These are phyloP conservation scores for Fusarium decemcellulare DNA, from an alignment of 2,329 filamentous ascomycete genomes.

Conservation along the genomic window DNA sequence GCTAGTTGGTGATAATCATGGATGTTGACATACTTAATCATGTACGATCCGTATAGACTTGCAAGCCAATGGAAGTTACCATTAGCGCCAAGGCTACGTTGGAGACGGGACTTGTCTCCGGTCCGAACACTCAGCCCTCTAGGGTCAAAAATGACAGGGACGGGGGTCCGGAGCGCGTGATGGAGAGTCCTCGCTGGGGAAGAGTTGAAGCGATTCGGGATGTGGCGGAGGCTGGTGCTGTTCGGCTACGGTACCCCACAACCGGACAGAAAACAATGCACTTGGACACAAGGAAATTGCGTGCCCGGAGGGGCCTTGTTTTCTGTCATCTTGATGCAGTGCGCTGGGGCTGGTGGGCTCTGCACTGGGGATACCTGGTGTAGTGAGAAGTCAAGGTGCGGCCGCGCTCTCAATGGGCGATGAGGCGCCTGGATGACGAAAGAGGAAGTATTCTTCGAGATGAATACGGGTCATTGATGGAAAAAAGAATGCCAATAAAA, in stretches of 20 bases:
- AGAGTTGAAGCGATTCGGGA: slow-evolving; percentile 2
- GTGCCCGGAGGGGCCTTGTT: no score
- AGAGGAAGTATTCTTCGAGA: slow-evolving; percentile 13
- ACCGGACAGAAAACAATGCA: no score
- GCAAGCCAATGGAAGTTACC: slow-evolving; percentile 61
- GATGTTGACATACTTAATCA: slow-evolving; percentile 39
- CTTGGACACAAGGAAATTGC: no score
- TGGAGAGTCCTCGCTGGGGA: neutral
- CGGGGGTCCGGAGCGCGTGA: neutral
- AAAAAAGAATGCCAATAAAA: neutral
- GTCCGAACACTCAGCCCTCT: neutral
- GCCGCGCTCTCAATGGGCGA: neutral
- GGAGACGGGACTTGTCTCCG: slow-evolving; percentile 57
- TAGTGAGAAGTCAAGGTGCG: neutral
- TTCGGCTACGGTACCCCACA: neutral
- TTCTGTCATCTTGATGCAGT: no score
- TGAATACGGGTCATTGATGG: neutral
- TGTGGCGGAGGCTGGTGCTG: slow-evolving; percentile 13
- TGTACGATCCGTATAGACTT: slow-evolving; percentile 60
- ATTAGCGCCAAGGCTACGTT: slow-evolving; percentile 59
- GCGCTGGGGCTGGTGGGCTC: no score
- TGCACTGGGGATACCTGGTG: neutral
- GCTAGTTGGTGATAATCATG: slow-evolving; percentile 45
- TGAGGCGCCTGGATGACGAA: neutral
- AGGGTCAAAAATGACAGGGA: neutral